A percentile compares a stretch with the other conserved stretches of the same genome.
Conservation (phyloP, 2,329 filamentous ascomycete species). For the Aspergillus vadensis region DNA sequence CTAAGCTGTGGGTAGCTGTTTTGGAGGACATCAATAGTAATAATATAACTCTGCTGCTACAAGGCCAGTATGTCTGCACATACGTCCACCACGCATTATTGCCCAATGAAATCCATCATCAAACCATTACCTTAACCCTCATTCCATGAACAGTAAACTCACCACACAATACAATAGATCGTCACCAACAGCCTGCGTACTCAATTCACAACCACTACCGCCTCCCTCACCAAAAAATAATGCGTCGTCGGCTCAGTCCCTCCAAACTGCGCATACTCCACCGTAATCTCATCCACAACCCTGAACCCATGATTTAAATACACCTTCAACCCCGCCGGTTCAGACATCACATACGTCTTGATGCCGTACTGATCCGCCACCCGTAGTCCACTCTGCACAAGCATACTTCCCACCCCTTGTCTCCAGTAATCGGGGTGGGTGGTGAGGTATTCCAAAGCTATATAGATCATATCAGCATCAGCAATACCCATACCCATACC, state of each 20-base stretch:
- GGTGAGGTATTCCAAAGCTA: not conserved
- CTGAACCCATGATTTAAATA: slow-evolving; percentile 5
- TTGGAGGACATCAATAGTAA: too few relatives aligned
- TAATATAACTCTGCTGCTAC: too few relatives aligned
- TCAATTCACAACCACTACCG: not conserved
- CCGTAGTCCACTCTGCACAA: not conserved
- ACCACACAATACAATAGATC: too few relatives aligned
- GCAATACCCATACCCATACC: too few relatives aligned
- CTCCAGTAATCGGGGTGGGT: slow-evolving; percentile 1
- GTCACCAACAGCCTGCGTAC: too few relatives aligned
- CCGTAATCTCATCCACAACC: not conserved
- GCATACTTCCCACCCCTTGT: not conserved
- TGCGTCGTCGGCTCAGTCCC: not conserved
- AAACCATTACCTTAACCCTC: too few relatives aligned
- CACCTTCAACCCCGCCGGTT: slow-evolving; percentile 1
- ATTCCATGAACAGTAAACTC: too few relatives aligned
- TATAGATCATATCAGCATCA: not conserved
- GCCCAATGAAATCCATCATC: too few relatives aligned
- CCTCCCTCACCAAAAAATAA: slow-evolving; percentile 3
- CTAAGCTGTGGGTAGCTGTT: too few relatives aligned
- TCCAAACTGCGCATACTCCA: not conserved
- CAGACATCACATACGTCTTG: slow-evolving; percentile 6
- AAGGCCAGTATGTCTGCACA: too few relatives aligned
- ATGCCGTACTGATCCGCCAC: not conserved
- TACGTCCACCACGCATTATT: too few relatives aligned